Base-by-base conservation (phyloP, 2,329 filamentous ascomycete genomes). In the Alternaria arbusti region DNA sequence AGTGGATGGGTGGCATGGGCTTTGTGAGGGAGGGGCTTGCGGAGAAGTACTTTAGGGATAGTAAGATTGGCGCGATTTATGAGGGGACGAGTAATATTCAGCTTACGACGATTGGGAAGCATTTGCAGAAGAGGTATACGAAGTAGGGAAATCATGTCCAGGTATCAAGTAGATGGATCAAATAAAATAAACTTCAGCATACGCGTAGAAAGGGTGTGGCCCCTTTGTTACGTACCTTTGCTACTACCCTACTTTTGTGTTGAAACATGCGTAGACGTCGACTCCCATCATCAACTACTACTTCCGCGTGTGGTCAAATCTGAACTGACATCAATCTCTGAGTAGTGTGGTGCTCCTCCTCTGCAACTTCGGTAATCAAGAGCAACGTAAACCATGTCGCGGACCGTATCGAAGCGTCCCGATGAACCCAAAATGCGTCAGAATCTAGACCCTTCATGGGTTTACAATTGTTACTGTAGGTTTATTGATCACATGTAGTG, bases 1-100 rank as follows among this genome's bases (percentile, higher is more conserved):
- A 99, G 84, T 99, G 96, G 96, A 98, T 98, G 95, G 96, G 96
- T 51, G 96, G 96, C 46, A 98, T 99, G 96, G 96, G 96, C 49
- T 99, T 99, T 74, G 96, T 99, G 15, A 86, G 96, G 47, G 96
- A 99, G 81, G 96, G 96, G 0, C 89, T 97, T 62, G 96, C 96
- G 0, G 96, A 99, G 88, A 99, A 99, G 88, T 97, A 91, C 84
- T 99, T 91, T 87, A 87, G 96, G 50, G 96, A 99, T 80, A 96
- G 92, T 86, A 99, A 98, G 90, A 99, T 99, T 76, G 96, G 96
- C 10, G 94, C 94, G 69, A 98, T 97, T 72, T 97, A 97, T 79
- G 95, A 97, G 84, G 96, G 96, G 30, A 94, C 92, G 59, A 93
- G 90, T 78, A 91, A 91, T 72, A 90, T 91, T 69, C 89, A 91